Base-by-base conservation (phyloP, 768 basidiomycete species). In the Lactarius vividus region DNA sequence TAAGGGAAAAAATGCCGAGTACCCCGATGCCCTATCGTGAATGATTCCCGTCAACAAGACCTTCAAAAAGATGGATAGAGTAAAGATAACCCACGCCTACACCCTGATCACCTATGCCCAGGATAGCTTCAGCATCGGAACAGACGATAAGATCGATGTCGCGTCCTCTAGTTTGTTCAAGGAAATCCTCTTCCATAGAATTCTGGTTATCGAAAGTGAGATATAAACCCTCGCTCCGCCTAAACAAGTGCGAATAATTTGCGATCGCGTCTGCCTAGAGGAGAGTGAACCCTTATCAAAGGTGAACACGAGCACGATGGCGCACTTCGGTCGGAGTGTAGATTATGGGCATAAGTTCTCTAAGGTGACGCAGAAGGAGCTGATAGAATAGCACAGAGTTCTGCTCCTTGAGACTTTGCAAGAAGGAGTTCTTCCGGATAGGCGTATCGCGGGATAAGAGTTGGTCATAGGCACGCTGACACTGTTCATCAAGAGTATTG, bases 381-480 rank as follows among this genome's bases (percentile, higher is more conserved):
- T 83, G 79, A 75, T 89, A 94, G 77, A 91, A 95, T 26, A 95
- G 78, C 1, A 89, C 87, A 85, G 86, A 86, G 70, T 92, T 92
- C 81, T 93, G 91, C 35, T 85, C 87, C 75, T 88, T 89, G 72
- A 91, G 72, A 64, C 86, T 88, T 76, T 88, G 87, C 67, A 90
- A 70, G 73, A 94, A 94, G 1, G 85, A 83, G 73, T 93, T 93
- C 79, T 91, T 89, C 59, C 80, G 75, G 39, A 86, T 72, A 61
- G 80, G 78, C 4, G 73, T 72, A 2, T 79, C 75, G 39, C 76
- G 74, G 3, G 68, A 69, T 40, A 64, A 39, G 46, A 88, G 79
- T 73, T 92, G 92, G 35, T 81, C 81, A 68, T 90, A 92, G 0
- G 92, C 92, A 26, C 92, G 81, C 37, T 80, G 76, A 71, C 87